Conservation (phyloP, 176 grass and related monocot genomes). For the Puya raimondii region DNA sequence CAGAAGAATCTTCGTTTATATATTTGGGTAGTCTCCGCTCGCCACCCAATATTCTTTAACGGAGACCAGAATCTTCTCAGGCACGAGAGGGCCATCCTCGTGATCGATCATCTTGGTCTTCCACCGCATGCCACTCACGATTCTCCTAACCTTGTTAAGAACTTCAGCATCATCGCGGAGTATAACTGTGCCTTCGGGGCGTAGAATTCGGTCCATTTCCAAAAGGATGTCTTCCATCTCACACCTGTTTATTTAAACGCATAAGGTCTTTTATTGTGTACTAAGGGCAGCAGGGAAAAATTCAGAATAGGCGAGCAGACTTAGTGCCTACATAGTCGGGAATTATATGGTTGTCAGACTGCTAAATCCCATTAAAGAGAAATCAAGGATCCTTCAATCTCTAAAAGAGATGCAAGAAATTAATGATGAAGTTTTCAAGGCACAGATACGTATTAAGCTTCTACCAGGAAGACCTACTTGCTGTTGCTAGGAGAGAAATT, state of each 20-base stretch:
- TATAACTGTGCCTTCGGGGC: constrained; percentile 72
- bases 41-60: constrained; percentile 77
- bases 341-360: neutral
- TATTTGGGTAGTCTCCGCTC: constrained; percentile 24
- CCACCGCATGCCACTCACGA: constrained; percentile 54
- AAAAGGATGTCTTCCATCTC: constrained; percentile 7
- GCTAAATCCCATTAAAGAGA: neutral
- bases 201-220: constrained; percentile 91
- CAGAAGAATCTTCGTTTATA: constrained; percentile 28
- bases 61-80: constrained; percentile 56
- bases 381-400: no score
- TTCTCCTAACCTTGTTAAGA: constrained; percentile 58
- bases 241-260: constrained; percentile 31
- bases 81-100: constrained; percentile 62
- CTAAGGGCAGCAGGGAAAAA: no score
- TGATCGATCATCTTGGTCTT: constrained; percentile 86
- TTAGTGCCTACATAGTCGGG: neutral
- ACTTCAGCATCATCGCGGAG: constrained; percentile 56
- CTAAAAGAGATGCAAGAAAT: no score
- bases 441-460: no score
- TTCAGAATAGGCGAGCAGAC: no score
- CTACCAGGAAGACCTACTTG: no score
- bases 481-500: no score
- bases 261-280: no score
- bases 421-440: no score